Percentiles rank a stretch among this genome's conserved stretches.
Conservation (phyloP, 2,329 filamentous ascomycete genomes). For the Microsporum ferrugineum region DNA sequence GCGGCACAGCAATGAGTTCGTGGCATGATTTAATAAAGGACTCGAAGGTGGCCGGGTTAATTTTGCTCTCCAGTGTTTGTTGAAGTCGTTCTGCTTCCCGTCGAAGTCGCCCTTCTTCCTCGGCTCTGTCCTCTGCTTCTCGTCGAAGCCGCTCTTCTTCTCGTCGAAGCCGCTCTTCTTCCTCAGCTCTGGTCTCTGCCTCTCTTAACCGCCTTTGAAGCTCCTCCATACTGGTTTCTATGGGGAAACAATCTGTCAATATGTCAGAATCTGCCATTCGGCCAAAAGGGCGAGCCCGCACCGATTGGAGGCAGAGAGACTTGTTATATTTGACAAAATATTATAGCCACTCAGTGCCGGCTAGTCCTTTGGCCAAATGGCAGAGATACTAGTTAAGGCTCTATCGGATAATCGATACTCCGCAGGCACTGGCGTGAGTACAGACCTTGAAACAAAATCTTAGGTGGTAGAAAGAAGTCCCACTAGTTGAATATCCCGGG, state of each 20-base stretch:
- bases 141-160: neutral
- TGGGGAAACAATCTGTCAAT: neutral
- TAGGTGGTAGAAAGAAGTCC: too few relatives aligned
- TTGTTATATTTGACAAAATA: too few relatives aligned
- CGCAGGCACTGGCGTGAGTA: too few relatives aligned
- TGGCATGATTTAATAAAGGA: conserved; percentile 12
- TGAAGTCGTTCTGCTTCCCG: neutral
- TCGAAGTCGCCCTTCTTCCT: neutral
- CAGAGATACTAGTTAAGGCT: too few relatives aligned
- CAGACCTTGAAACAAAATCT: too few relatives aligned
- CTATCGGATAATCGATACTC: too few relatives aligned
- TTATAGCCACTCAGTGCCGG: too few relatives aligned
- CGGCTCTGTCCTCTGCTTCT: neutral
- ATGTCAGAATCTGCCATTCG: neutral
- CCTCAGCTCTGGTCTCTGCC: neutral
- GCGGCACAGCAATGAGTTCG: conserved; percentile 6
- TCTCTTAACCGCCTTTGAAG: neutral
- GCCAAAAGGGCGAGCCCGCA: neutral
- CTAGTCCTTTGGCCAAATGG: neutral
- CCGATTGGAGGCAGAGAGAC: too few relatives aligned
- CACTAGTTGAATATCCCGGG: too few relatives aligned
- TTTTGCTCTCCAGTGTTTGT: neutral
- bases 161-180: neutral
- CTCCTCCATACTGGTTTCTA: neutral
- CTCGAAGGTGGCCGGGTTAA: conserved; percentile 6